These are phyloP conservation scores for Ascochyta rabiei DNA, from an alignment of 2,329 filamentous ascomycete species.

Conservation along the genomic window DNA sequence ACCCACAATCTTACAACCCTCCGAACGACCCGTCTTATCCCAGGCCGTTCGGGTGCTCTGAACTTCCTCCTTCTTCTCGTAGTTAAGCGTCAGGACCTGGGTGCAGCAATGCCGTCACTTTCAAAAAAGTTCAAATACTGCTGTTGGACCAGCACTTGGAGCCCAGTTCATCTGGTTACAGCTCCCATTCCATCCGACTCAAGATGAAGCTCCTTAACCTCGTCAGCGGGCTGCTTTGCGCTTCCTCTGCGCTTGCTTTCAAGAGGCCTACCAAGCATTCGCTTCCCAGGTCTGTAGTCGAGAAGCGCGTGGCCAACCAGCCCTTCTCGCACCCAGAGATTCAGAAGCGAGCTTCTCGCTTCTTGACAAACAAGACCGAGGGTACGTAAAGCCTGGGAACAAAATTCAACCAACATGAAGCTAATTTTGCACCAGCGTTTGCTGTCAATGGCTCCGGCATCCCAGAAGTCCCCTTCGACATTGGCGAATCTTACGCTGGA, in stretches of 20 bases:
- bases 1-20: background rate
- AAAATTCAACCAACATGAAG: background rate
- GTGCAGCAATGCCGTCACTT: conserved; percentile 19
- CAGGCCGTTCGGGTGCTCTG: background rate
- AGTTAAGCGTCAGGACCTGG: conserved; percentile 20
- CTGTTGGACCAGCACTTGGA: background rate
- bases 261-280: conserved; percentile 35
- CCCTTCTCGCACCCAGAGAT: conserved; percentile 42
- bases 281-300: conserved; percentile 34
- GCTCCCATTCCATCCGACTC: conserved; percentile 12
- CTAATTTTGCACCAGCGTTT: conserved; percentile 57
- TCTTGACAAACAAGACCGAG: conserved; percentile 43
- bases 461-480: conserved; percentile 72
- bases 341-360: conserved; percentile 41
- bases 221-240: conserved; percentile 36
- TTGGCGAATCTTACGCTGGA: conserved; percentile 70
- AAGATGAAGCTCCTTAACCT: conserved; percentile 44
- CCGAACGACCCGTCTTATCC: background rate
- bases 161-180: conserved; percentile 3
- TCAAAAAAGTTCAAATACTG: conserved; percentile 27
- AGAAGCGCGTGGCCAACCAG: conserved; percentile 34
- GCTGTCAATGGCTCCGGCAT: conserved; percentile 68
- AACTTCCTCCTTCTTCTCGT: conserved; percentile 24
- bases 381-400: conserved; percentile 21
- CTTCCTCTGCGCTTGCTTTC: conserved; percentile 38